A percentile compares a stretch with the other conserved stretches of the same genome.
phyloP scores from a whole-genome alignment of 2,329 filamentous ascomycete species.

The Sphaerulina vaccinii region DNA sequence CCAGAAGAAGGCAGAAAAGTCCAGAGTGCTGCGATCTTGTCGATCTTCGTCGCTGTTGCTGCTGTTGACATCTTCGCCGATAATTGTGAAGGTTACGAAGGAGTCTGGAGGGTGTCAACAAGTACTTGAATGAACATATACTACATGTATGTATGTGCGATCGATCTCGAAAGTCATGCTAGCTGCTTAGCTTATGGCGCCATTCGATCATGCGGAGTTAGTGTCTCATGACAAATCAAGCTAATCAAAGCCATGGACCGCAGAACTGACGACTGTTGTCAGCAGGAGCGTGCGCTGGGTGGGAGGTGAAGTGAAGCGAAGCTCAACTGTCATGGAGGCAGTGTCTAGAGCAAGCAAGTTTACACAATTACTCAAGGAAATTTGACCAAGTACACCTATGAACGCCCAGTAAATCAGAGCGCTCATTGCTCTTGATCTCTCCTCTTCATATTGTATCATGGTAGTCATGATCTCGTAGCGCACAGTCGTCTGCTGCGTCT shows the following conservation, averaged over 20 bases:
- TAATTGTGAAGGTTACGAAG: no score
- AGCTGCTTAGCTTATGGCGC: neutral
- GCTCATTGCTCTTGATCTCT: neutral
- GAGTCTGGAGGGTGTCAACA: no score
- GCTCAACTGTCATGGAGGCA: neutral
- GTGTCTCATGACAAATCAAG: neutral
- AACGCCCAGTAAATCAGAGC: neutral
- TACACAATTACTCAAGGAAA: neutral
- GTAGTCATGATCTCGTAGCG: conserved; percentile 11
- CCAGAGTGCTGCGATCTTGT: neutral
- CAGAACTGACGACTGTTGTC: neutral
- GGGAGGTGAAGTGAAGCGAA: neutral
- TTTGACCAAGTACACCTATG: neutral
- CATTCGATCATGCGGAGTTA: neutral
- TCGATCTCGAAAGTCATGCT: no score
- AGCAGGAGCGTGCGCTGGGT: neutral
- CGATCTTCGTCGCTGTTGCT: neutral
- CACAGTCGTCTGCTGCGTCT: conserved; percentile 10
- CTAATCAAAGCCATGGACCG: neutral
- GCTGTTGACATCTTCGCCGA: no score
- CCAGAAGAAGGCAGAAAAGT: neutral
- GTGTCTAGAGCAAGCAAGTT: neutral
- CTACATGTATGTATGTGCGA: no score
- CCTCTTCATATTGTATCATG: neutral
- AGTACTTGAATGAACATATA: no score